Evolutionary conservation across 352 stramenopile species (phyloP).

Genomic region (Pythium aristosporum): DNA sequence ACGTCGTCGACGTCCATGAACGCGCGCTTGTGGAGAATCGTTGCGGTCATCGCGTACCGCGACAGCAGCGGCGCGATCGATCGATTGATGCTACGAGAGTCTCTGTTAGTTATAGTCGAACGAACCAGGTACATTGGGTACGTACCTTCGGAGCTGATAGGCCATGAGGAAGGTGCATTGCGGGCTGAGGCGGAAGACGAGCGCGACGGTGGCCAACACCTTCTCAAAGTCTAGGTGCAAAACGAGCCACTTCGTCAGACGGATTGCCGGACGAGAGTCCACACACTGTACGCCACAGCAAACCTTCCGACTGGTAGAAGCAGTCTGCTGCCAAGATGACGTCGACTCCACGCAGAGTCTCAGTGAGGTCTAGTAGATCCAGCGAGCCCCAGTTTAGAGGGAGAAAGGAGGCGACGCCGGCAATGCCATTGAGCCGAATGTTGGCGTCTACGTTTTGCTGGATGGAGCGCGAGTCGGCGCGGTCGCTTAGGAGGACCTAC

Average conservation of each 20-base stretch:
- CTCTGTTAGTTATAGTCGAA: not conserved
- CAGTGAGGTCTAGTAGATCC: conserved; percentile 26
- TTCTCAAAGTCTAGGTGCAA: conserved; percentile 52
- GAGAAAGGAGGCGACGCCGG: conserved; percentile 35
- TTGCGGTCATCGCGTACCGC: conserved; percentile 47
- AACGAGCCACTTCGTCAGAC: too few relatives aligned
- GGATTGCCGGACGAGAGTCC: too few relatives aligned
- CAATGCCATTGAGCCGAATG: conserved; percentile 47
- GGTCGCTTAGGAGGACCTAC: conserved; percentile 57
- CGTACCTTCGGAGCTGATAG: conserved; percentile 62
- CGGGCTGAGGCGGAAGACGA: conserved; percentile 53
- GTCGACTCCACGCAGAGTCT: conserved; percentile 38
- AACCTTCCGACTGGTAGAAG: conserved; percentile 70
- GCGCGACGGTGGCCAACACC: conserved; percentile 58
- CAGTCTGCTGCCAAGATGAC: conserved; percentile 64
- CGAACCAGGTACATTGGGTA: not conserved
- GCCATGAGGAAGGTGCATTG: conserved; percentile 51
- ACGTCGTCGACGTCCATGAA: conserved; percentile 28
- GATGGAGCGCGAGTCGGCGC: conserved; percentile 43
- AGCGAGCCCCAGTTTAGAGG: conserved; percentile 52
- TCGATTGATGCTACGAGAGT: conserved; percentile 38
- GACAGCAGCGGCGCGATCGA: conserved; percentile 54
- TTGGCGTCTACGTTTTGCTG: conserved; percentile 53
- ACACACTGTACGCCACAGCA: not conserved
- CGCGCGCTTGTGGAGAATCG: conserved; percentile 31